Percentiles rank a stretch among this genome's conserved stretches.
Conservation (phyloP, 208 protist genomes). For the Polymyxa betae region DNA sequence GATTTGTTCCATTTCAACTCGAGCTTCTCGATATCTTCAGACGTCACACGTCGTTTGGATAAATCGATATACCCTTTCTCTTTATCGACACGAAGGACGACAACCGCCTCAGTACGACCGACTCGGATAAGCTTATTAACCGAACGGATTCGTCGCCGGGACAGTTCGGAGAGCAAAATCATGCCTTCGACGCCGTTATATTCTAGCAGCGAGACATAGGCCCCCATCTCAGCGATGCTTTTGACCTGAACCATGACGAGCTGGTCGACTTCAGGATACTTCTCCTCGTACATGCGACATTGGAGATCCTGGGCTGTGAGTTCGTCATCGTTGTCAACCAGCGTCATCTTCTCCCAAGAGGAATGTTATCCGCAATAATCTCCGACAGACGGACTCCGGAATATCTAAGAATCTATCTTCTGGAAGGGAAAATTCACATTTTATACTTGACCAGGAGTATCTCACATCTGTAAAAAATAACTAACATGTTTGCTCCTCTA, state of each 20-base stretch:
- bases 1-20: constrained; percentile 91
- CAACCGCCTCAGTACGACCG: constrained; percentile 88
- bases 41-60: constrained; percentile 92
- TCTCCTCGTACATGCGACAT: constrained; percentile 87
- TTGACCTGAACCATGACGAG: constrained; percentile 89
- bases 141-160: constrained; percentile 93
- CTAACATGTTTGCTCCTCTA: too few relatives aligned
- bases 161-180: constrained; percentile 96
- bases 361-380: too few relatives aligned
- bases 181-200: constrained; percentile 98
- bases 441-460: too few relatives aligned
- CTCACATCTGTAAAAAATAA: too few relatives aligned
- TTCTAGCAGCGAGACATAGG: constrained; percentile 86
- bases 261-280: constrained; percentile 91
- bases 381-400: too few relatives aligned
- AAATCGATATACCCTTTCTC: constrained; percentile 98
- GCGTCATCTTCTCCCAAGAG: not conserved
- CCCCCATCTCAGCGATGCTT: constrained; percentile 83
- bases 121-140: constrained; percentile 98
- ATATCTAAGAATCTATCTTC: too few relatives aligned
- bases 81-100: constrained; percentile 97
- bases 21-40: constrained; percentile 88
- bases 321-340: constrained; percentile 47
- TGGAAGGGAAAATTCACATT: too few relatives aligned
- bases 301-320: constrained; percentile 41